These are phyloP conservation scores for Pseudocercospora eumusae DNA, from an alignment of 2,329 filamentous ascomycete species.

Conservation along the genomic window DNA sequence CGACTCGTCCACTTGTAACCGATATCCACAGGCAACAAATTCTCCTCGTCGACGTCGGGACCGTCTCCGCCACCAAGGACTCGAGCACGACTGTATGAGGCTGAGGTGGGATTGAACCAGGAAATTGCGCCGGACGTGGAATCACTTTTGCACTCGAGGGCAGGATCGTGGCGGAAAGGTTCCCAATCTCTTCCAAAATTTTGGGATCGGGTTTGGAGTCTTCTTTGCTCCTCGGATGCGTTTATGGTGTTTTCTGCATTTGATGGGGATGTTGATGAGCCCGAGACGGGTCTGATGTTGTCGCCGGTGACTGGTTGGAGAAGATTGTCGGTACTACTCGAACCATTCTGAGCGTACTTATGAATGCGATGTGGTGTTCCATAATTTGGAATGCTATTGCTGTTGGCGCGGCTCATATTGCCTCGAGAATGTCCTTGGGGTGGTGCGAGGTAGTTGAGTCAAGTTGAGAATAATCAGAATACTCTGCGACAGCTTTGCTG, in stretches of 20 bases:
- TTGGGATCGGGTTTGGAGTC: background rate
- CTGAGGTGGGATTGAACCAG: background rate
- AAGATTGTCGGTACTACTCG: background rate
- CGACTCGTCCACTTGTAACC: conserved; percentile 45
- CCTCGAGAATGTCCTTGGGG: background rate
- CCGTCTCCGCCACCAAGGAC: background rate
- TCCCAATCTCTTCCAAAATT: background rate
- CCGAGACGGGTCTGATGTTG: background rate
- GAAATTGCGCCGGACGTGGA: background rate
- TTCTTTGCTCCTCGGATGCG: background rate
- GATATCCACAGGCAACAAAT: conserved; percentile 17
- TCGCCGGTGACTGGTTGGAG: background rate
- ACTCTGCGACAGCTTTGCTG: background rate
- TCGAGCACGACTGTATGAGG: background rate
- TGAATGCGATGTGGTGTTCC: background rate
- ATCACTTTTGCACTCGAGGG: background rate
- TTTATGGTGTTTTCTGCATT: background rate
- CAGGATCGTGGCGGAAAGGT: background rate
- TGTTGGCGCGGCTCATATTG: background rate
- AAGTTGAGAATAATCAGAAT: background rate
- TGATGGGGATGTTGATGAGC: background rate
- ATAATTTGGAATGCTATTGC: background rate
- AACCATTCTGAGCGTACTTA: background rate
- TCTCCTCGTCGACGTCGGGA: background rate
- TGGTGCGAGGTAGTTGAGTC: background rate